A percentile compares a stretch with the other conserved stretches of the same genome.
phyloP scores from a whole-genome alignment of 2,329 filamentous ascomycete species.

The Pseudocercospora eumusae region DNA sequence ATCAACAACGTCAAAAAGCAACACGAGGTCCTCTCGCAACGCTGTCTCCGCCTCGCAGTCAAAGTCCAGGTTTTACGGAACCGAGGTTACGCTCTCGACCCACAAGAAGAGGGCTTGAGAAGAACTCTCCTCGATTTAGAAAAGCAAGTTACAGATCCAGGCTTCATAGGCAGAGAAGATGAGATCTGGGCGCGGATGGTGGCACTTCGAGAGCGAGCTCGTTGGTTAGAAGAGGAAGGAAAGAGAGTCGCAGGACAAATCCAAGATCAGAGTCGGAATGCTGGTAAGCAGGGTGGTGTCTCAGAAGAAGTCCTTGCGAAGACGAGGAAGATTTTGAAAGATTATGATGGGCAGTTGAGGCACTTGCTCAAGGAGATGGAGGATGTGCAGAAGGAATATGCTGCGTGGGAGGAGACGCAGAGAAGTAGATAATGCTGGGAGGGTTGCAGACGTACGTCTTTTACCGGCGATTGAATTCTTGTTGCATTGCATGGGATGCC shows the following conservation, averaged over 20 bases:
- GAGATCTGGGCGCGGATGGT: constrained; percentile 84
- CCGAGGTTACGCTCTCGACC: constrained; percentile 75
- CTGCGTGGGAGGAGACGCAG: constrained; percentile 51
- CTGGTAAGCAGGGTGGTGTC: constrained; percentile 56
- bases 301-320: constrained; percentile 70
- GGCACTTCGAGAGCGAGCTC: constrained; percentile 70
- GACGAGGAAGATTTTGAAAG: constrained; percentile 77
- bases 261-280: constrained; percentile 45
- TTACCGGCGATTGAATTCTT: not conserved
- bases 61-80: constrained; percentile 80
- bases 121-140: constrained; percentile 70
- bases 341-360: constrained; percentile 76
- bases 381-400: constrained; percentile 60
- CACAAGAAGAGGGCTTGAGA: constrained; percentile 75
- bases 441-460: no score
- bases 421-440: not conserved
- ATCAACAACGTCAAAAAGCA: constrained; percentile 71
- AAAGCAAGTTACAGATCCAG: constrained; percentile 70
- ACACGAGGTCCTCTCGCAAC: constrained; percentile 70
- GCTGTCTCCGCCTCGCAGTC: constrained; percentile 72
- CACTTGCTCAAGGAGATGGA: constrained; percentile 70
- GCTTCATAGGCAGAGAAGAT: constrained; percentile 72
- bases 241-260: constrained; percentile 61
- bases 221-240: constrained; percentile 71
- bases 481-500: not conserved